Evolutionary conservation across 192 early-diverging fungal genomes (phyloP), one percentile per base, ranked within the genome.

Genomic region (Backusella macrospora): DNA sequence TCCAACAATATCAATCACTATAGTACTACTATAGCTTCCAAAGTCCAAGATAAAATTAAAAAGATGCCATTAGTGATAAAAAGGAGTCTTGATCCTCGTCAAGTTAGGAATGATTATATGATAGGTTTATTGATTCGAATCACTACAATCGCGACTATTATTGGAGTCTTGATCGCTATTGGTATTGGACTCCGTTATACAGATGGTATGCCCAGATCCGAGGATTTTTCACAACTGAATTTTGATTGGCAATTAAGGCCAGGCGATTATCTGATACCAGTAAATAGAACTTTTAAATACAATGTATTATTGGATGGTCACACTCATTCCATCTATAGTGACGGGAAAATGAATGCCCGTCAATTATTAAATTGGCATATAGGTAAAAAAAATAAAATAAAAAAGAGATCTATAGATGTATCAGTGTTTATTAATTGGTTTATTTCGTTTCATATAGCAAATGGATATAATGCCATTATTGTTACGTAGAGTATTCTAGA

Each of bases 391-490:
- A 15, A n/a, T n/a, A n/a, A n/a, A n/a, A n/a, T n/a, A n/a, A 43
- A 10, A 43, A 43, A 43, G 21, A 59, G 5, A 8, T 2, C 6
- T n/a, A 5, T 7, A 52, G 6, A 59, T 8, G 13, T 12, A 13
- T 26, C 16, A 26, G 4, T 13, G 10, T 23, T 23, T 5, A 29
- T 40, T 48, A 75, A 15, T 13, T 68, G 15, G 38, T 44, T 26
- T 34, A 37, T 59, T 45, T 75, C 12, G 23, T 47, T 65, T 15
- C 18, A 46, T 71, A n/a, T 72, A 84, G 91, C 91, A 0, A 88
- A 90, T 70, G 90, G 90, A 47, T 92, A 80, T 74, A 90, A 91
- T 73, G 91, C 91, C 7, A 70, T 91, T 1, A 81, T 91, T 44
- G 91, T 91, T 52, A 73, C 74, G 78, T 80, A 76, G 73, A 39